Evolutionary conservation across 169 alveolate species (phyloP).

Genomic region (Plasmodium chabaudi): DNA sequence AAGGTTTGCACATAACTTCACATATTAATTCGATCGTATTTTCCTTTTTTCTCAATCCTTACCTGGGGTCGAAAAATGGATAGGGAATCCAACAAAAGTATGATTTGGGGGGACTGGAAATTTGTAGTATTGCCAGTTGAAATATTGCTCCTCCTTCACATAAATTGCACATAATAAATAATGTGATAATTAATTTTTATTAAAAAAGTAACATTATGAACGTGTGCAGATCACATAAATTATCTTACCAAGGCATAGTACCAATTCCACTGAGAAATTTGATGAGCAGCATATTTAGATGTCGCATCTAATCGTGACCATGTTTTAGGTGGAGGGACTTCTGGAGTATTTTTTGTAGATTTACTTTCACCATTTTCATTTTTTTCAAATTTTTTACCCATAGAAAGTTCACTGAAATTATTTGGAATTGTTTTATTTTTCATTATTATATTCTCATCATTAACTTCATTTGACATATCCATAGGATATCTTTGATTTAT

Average conservation of each 20-base stretch:
- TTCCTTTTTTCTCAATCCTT: neutral
- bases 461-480: neutral
- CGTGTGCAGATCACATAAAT: neutral
- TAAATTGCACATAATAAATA: constrained; percentile 3
- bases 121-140: constrained; percentile 86
- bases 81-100: constrained; percentile 91
- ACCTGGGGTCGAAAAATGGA: constrained; percentile 86
- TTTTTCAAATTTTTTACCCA: constrained; percentile 62
- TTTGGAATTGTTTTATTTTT: constrained; percentile 14
- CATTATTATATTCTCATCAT: neutral
- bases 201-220: no score
- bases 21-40: neutral
- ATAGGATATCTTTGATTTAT: no score
- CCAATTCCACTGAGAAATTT: constrained; percentile 89
- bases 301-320: constrained; percentile 84
- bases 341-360: constrained; percentile 31
- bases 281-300: constrained; percentile 79
- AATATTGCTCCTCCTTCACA: constrained; percentile 86
- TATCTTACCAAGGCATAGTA: constrained; percentile 80
- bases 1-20: no score
- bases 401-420: constrained; percentile 28
- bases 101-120: constrained; percentile 88
- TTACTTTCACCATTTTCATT: constrained; percentile 36
- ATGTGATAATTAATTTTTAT: neutral
- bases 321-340: constrained; percentile 71